Evolutionary conservation across 2,329 filamentous ascomycete genomes (phyloP), one percentile per base, ranked within the genome.

Genomic region (Ilyonectria robusta): DNA sequence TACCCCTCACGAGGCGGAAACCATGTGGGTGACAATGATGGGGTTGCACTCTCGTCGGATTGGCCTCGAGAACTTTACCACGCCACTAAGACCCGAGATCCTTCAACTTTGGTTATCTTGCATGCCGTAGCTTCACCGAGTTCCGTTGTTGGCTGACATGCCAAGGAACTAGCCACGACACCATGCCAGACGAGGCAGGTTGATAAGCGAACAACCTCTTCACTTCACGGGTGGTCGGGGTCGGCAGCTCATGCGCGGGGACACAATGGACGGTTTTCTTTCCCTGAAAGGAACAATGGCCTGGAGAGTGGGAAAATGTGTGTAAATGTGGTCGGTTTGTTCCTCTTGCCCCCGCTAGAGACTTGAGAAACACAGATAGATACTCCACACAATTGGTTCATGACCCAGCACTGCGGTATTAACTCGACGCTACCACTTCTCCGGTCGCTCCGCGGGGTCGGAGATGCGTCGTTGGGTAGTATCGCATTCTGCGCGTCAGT

Each of bases 131-230:
- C 10, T 17, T 40, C 47, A 59, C 61, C 55, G 55, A 54, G 19
- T 29, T 48, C 54, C 31, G 23, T 11, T 40, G 15, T 33, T 54
- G 17, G 61, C 40, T 48, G 61, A 44, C 53, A 19, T 26, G 55
- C 61, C 61, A 64, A 64, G 61, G 37, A 55, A 53, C 61, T 64
- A 64, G 31, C 37, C n/a, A 29, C 46, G n/a, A 29, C 46, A 19
- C 48, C 3, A 31, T 17, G 21, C 48, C 61, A 23, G 46, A 54
- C 37, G 21, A 42, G 46, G 46, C 33, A 57, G 44, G 44, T 57
- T 21, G 60, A 58, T 51, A 42, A 35, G 42, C 42, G 42, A 56
- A 13, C 4, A 17, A 23, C 29, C 13, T 50, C 23, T n/a, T 29
- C 47, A n/a, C 29, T n/a, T 21, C 40, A 47, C 6, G 40, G n/a